Conservation (phyloP, 2,329 filamentous ascomycete genomes). For the Akanthomyces lecanii region DNA sequence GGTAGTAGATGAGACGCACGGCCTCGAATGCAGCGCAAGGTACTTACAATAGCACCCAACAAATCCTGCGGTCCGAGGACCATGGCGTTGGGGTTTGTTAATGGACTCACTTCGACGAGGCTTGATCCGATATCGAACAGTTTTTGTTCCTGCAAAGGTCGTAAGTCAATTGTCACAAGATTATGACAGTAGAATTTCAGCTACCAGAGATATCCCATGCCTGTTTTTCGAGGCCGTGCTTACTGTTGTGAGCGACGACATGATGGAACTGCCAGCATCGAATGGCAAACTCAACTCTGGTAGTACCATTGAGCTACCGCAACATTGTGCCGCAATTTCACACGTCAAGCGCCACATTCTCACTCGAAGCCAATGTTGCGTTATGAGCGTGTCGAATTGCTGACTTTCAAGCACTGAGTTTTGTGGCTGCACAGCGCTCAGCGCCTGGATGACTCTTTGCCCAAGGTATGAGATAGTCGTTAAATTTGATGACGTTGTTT, state of each 20-base stretch:
- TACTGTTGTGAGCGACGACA: conserved; percentile 25
- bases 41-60: conserved; percentile 25
- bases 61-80: conserved; percentile 27
- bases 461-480: conserved; percentile 23
- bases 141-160: conserved; percentile 27
- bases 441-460: conserved; percentile 25
- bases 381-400: conserved; percentile 30
- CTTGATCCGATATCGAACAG: conserved; percentile 30
- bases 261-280: conserved; percentile 29
- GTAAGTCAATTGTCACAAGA: neutral
- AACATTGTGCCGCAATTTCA: conserved; percentile 17
- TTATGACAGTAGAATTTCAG: neutral
- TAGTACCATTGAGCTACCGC: neutral
- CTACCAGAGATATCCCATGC: conserved; percentile 30
- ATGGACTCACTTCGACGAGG: conserved; percentile 24
- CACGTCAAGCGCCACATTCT: conserved; percentile 31
- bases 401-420: conserved; percentile 30
- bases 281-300: conserved; percentile 22
- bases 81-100: conserved; percentile 20
- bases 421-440: conserved; percentile 26
- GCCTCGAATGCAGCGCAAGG: conserved; percentile 25
- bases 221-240: conserved; percentile 28
- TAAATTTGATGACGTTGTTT: conserved; percentile 20
- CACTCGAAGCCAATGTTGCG: conserved; percentile 31
- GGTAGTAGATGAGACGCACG: conserved; percentile 27